Evolutionary conservation across 768 basidiomycete genomes (phyloP).

Genomic region (Lactarius quietus): DNA sequence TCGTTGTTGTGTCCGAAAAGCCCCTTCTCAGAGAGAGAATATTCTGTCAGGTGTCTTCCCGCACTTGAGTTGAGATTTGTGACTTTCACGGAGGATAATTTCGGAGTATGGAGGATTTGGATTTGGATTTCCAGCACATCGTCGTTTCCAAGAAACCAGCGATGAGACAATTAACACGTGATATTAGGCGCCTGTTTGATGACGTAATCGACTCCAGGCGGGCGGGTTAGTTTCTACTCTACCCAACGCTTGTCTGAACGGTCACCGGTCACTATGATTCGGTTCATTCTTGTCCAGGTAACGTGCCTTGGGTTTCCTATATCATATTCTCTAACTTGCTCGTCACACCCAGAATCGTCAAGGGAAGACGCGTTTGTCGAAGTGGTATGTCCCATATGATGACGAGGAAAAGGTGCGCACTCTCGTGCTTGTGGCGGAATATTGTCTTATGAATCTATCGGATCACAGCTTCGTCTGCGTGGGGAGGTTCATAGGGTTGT

Average conservation of each 20-base stretch:
- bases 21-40: neutral
- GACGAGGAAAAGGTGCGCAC: conserved; percentile 91
- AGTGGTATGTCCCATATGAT: conserved; percentile 99
- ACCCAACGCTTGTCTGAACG: neutral
- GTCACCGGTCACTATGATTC: conserved; percentile 61
- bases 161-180: too few species aligned
- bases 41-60: neutral
- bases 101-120: too few species aligned
- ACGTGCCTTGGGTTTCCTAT: conserved; percentile 20
- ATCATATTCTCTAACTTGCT: neutral
- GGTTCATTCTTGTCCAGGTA: conserved; percentile 96
- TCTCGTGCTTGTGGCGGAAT: neutral
- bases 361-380: conserved; percentile 94
- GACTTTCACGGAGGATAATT: too few species aligned
- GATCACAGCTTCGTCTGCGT: conserved; percentile 73
- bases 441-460: neutral
- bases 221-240: too few species aligned
- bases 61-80: neutral
- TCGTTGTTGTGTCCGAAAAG: neutral
- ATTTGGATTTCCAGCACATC: too few species aligned
- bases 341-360: conserved; percentile 74
- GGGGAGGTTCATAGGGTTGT: conserved; percentile 97
- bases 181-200: neutral
- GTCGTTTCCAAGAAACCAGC: too few species aligned
- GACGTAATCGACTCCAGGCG: neutral